These are phyloP conservation scores for Moricandia moricandioides DNA, from an alignment of 345 rosid species.

Conservation along the genomic window DNA sequence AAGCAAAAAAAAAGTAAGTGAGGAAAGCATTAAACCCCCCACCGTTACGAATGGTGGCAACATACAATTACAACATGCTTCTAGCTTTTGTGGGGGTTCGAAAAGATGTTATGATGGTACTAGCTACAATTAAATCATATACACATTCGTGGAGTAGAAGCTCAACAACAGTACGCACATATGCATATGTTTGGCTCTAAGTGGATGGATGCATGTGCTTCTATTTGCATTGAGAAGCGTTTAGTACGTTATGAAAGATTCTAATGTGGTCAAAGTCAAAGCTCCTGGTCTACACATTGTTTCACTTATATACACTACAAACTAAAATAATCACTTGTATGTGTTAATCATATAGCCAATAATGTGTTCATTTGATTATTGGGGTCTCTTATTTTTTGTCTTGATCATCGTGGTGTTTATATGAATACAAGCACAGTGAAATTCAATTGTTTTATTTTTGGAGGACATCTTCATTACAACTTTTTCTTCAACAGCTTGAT, in stretches of 20 bases:
- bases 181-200: constrained; percentile 32
- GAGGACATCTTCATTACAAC: background rate
- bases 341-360: constrained; percentile 25
- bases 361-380: constrained; percentile 19
- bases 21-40: background rate
- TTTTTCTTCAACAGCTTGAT: background rate
- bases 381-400: constrained; percentile 1
- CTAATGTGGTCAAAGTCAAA: constrained; percentile 35
- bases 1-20: background rate
- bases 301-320: constrained; percentile 9
- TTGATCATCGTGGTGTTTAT: background rate
- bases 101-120: constrained; percentile 6
- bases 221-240: constrained; percentile 26
- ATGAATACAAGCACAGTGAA: background rate
- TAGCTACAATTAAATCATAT: constrained; percentile 5
- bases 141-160: constrained; percentile 27
- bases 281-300: constrained; percentile 11
- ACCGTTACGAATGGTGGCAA: background rate
- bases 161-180: constrained; percentile 31
- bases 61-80: background rate
- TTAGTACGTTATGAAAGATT: constrained; percentile 23
- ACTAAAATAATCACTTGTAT: constrained; percentile 19
- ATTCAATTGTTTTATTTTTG: background rate
- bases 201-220: constrained; percentile 35
- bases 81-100: background rate